Evolutionary conservation across 495 filamentous ascomycete species (phyloP).

Genomic region (Penicillium lagena): DNA sequence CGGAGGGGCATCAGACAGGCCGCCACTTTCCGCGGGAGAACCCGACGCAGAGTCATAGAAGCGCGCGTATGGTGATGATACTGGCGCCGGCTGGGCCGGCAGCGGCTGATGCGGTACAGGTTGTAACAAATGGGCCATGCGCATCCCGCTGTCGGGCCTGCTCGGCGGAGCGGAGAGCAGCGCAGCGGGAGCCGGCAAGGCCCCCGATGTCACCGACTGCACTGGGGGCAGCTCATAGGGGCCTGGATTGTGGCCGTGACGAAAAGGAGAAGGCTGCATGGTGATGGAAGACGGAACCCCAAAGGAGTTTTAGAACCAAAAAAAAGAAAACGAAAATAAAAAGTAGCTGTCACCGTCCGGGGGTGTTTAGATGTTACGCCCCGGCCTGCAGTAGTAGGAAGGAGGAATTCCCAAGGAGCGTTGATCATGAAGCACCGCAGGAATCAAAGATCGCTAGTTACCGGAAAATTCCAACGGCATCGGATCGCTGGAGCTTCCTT

Average conservation of each 20-base stretch:
- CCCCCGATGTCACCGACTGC: slow-evolving; percentile 33
- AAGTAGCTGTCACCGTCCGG: background rate
- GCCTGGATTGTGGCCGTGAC: slow-evolving; percentile 12
- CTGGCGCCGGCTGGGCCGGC: slow-evolving; percentile 12
- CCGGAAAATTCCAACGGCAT: too few relatives aligned
- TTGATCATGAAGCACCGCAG: too few relatives aligned
- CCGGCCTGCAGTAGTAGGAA: too few relatives aligned
- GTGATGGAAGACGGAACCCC: background rate
- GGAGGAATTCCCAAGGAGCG: too few relatives aligned
- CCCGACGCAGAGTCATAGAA: slow-evolving; percentile 39
- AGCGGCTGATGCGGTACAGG: slow-evolving; percentile 26
- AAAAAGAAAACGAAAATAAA: background rate
- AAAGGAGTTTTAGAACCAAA: background rate
- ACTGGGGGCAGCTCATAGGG: slow-evolving; percentile 34
- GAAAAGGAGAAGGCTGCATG: slow-evolving; percentile 21
- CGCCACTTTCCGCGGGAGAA: slow-evolving; percentile 31
- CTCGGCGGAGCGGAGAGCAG: slow-evolving; percentile 39
- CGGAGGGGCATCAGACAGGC: slow-evolving; percentile 26
- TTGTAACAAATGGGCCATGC: slow-evolving; percentile 40
- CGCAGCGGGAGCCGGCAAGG: slow-evolving; percentile 26
- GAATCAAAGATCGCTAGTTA: too few relatives aligned
- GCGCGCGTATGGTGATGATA: slow-evolving; percentile 27
- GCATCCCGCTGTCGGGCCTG: slow-evolving; percentile 37
- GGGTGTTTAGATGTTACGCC: too few relatives aligned
- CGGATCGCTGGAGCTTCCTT: too few relatives aligned